Conservation (phyloP, 1,284 basidiomycete species). For the Apiotrichum siamense region DNA sequence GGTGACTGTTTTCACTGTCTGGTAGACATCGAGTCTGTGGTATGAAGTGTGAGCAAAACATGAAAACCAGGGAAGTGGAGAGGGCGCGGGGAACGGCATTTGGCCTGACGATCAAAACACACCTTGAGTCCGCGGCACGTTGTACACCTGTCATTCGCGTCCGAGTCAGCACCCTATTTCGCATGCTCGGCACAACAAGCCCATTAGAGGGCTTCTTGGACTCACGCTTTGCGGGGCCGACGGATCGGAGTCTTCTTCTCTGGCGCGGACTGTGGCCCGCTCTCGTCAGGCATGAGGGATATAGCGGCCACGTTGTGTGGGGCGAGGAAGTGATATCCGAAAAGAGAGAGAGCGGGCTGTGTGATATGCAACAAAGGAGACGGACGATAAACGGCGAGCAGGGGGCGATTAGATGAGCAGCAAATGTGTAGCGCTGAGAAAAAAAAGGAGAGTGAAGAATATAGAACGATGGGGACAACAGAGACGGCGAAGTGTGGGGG, state of each 20-base stretch:
- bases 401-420: too few species aligned
- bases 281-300: not conserved
- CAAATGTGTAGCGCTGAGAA: too few species aligned
- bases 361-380: too few species aligned
- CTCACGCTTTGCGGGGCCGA: slow-evolving; percentile 18
- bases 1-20: slow-evolving; percentile 11
- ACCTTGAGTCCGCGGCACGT: not conserved
- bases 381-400: too few species aligned
- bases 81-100: too few species aligned
- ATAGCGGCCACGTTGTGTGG: too few species aligned
- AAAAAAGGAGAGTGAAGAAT: too few species aligned
- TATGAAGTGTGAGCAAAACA: not conserved
- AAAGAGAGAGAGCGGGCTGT: not conserved
- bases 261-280: not conserved
- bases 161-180: not conserved
- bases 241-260: slow-evolving; percentile 11
- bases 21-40: slow-evolving; percentile 1
- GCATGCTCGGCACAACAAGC: not conserved
- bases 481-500: too few species aligned
- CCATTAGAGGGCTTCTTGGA: not conserved
- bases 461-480: too few species aligned
- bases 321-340: not conserved
- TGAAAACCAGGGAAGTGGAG: too few species aligned
- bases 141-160: not conserved
- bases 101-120: not conserved